A percentile compares a stretch with the other conserved stretches of the same genome.
Conservation (phyloP, 352 stramenopile species). For the Phytophthora vignae region DNA sequence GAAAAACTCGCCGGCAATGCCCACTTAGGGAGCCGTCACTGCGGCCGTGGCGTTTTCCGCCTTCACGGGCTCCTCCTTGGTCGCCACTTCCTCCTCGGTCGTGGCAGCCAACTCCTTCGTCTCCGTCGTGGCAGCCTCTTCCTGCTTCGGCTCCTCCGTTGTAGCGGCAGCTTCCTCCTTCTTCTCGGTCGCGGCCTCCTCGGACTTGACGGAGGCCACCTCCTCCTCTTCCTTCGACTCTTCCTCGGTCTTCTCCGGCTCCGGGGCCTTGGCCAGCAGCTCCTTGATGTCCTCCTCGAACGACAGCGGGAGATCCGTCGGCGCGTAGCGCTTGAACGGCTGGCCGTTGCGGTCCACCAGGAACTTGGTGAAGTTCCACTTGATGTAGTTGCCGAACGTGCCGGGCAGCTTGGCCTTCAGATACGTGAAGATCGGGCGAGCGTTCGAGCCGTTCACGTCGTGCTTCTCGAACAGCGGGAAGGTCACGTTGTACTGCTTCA, state of each 20-base stretch:
- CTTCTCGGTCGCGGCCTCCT: constrained; percentile 11
- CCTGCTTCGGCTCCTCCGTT: background rate
- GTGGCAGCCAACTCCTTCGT: constrained; percentile 24
- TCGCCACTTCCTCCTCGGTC: constrained; percentile 21
- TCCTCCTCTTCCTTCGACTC: constrained; percentile 21
- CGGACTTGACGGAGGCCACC: constrained; percentile 5
- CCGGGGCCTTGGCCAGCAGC: constrained; percentile 40
- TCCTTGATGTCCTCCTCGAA: constrained; percentile 51
- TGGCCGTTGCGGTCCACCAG: constrained; percentile 88
- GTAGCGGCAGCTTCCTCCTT: constrained; percentile 13
- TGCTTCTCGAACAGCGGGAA: constrained; percentile 66
- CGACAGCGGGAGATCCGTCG: constrained; percentile 29
- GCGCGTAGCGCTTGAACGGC: constrained; percentile 46
- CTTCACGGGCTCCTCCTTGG: constrained; percentile 26
- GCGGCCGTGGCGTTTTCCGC: constrained; percentile 33
- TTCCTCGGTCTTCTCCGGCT: constrained; percentile 39
- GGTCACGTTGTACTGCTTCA: constrained; percentile 54
- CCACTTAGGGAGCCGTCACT: constrained; percentile 27
- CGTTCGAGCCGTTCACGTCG: constrained; percentile 84
- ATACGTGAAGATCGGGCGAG: constrained; percentile 82
- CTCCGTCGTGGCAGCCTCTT: constrained; percentile 6
- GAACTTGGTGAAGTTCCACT: constrained; percentile 93
- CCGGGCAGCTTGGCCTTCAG: constrained; percentile 76
- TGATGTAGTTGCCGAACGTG: constrained; percentile 76
- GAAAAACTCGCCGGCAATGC: constrained; percentile 1